Percentiles rank a stretch among this genome's conserved stretches.
phyloP scores from a whole-genome alignment of 164 flowering plant species.

The Umbellularia californica region DNA sequence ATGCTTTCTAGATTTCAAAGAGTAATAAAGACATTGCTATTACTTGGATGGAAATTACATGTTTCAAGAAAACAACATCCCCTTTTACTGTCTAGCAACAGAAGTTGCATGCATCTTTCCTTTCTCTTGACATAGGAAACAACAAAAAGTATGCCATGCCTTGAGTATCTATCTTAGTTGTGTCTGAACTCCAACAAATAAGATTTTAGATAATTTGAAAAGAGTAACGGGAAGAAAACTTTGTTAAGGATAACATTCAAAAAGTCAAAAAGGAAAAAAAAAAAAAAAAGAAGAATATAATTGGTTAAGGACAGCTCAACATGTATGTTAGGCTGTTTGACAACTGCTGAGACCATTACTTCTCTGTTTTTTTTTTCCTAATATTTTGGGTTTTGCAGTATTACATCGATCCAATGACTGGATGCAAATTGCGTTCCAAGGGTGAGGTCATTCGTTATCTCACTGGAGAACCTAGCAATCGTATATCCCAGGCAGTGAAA shows the following conservation, averaged over 20 bases:
- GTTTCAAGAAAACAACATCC: not conserved
- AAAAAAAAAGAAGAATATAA: not conserved
- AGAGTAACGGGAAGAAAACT: too few species aligned
- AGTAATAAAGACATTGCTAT: not conserved
- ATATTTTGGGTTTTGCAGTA: constrained; percentile 22
- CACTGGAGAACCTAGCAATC: constrained; percentile 4
- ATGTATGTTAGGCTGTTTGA: not conserved
- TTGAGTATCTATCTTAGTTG: too few species aligned
- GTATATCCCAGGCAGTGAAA: constrained; percentile 3
- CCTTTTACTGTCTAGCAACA: not conserved
- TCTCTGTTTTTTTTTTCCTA: not conserved
- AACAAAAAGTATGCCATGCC: too few species aligned
- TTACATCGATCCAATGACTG: constrained; percentile 14
- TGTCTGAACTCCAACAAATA: too few species aligned
- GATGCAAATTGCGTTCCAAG: constrained; percentile 13
- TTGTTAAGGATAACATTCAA: too few species aligned
- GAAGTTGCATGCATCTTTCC: not conserved
- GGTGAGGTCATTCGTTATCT: constrained; percentile 21
- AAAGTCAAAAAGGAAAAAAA: not conserved
- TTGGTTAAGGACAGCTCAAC: not conserved
- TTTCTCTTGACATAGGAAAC: not conserved
- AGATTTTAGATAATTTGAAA: too few species aligned
- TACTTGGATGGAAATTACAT: not conserved
- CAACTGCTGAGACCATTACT: not conserved
- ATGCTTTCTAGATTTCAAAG: not conserved